phyloP scores from a whole-genome alignment of 2,329 filamentous ascomycete genomes.

The Cryphonectria radicalis region DNA sequence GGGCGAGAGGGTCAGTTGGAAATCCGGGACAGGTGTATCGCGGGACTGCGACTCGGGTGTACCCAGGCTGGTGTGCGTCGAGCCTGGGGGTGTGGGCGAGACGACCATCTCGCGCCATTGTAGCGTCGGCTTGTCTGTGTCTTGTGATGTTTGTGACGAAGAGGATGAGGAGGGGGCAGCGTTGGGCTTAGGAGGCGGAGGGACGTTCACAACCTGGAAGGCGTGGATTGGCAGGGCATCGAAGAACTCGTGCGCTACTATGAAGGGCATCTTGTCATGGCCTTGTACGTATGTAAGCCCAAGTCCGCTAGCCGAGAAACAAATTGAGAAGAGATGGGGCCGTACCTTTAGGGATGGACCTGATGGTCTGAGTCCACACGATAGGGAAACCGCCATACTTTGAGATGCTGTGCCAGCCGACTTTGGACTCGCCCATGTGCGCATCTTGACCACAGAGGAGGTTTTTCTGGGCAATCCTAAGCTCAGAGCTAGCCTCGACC shows the following conservation, averaged over 20 bases:
- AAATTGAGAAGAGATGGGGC: constrained; percentile 6
- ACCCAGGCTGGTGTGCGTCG: constrained; percentile 57
- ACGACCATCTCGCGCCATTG: constrained; percentile 88
- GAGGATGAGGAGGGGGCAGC: constrained; percentile 46
- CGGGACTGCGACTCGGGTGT: constrained; percentile 56
- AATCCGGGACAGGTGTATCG: constrained; percentile 70
- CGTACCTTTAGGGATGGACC: constrained; percentile 74
- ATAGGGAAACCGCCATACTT: constrained; percentile 78
- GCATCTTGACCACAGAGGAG: constrained; percentile 77
- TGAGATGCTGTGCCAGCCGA: constrained; percentile 74
- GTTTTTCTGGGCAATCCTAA: constrained; percentile 77
- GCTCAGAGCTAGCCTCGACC: constrained; percentile 85
- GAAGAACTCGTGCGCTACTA: constrained; percentile 98
- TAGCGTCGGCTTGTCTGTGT: constrained; percentile 41
- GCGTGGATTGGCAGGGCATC: constrained; percentile 95
- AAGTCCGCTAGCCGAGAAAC: neutral
- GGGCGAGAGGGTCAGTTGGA: constrained; percentile 80
- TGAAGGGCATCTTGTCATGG: constrained; percentile 78
- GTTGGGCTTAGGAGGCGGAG: constrained; percentile 28
- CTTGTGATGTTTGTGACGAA: constrained; percentile 44
- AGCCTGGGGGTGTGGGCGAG: constrained; percentile 63
- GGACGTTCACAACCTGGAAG: constrained; percentile 74
- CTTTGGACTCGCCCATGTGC: constrained; percentile 69
- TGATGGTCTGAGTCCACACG: constrained; percentile 88
- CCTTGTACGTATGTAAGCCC: constrained; percentile 49